A percentile compares a stretch with the other conserved stretches of the same genome.
Conservation (phyloP, 2,329 filamentous ascomycete genomes). For the Dothistroma pini region DNA sequence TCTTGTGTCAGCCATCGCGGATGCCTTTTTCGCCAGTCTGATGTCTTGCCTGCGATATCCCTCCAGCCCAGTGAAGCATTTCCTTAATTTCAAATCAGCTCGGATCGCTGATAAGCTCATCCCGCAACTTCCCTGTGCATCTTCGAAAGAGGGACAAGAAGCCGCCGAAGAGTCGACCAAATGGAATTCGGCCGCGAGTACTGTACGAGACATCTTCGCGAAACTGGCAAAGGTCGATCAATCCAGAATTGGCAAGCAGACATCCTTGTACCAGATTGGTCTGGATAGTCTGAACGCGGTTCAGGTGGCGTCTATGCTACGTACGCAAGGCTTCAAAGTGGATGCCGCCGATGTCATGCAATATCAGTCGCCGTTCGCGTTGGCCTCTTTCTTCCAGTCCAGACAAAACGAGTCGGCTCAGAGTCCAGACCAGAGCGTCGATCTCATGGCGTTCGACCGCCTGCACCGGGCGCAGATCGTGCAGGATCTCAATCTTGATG, state of each 20-base stretch:
- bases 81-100: conserved; percentile 17
- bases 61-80: conserved; percentile 24
- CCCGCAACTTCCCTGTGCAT: not conserved
- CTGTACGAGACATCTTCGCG: conserved; percentile 56
- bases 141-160: not conserved
- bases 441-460: conserved; percentile 53
- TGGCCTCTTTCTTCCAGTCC: conserved; percentile 18
- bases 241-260: conserved; percentile 54
- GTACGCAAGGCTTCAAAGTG: conserved; percentile 55
- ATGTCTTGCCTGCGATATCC: conserved; percentile 29
- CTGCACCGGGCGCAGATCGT: conserved; percentile 38
- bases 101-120: conserved; percentile 18
- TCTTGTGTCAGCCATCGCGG: conserved; percentile 21
- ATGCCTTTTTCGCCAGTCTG: conserved; percentile 31
- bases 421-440: conserved; percentile 32
- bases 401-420: not conserved
- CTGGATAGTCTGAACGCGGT: conserved; percentile 85
- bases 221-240: conserved; percentile 53
- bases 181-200: conserved; percentile 53
- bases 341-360: conserved; percentile 73
- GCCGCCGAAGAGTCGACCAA: conserved; percentile 5
- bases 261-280: conserved; percentile 82
- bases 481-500: conserved; percentile 30
- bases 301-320: conserved; percentile 68
- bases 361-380: conserved; percentile 26